Conservation (phyloP, 1,139 yeast species). For the Magnusiomyces tetraspermus region DNA sequence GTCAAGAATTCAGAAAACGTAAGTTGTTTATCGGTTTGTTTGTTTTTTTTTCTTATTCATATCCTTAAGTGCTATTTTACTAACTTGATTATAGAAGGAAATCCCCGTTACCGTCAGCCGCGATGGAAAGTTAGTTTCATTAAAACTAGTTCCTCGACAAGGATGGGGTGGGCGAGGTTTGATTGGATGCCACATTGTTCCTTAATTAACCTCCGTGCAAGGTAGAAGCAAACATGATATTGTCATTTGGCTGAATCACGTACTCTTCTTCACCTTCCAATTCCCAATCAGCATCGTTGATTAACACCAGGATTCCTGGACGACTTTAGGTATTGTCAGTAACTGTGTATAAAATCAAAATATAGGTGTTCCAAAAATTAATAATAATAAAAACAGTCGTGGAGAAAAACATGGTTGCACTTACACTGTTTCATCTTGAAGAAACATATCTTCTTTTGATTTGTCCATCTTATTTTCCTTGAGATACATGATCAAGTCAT, state of each 20-base stretch:
- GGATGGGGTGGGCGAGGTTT: conserved; percentile 66
- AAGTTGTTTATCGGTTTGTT: too few relatives aligned
- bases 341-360: too few relatives aligned
- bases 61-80: background rate
- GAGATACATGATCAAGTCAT: conserved; percentile 49
- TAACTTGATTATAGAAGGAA: conserved; percentile 19
- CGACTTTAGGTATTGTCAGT: conserved; percentile 39
- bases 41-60: too few relatives aligned
- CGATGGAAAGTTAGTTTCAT: conserved; percentile 20
- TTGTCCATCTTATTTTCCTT: conserved; percentile 43
- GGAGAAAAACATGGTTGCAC: conserved; percentile 12
- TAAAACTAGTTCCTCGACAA: conserved; percentile 43
- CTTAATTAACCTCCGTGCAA: conserved; percentile 81
- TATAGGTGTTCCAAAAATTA: background rate
- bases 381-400: too few relatives aligned
- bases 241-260: conserved; percentile 63
- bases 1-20: conserved; percentile 19
- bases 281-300: conserved; percentile 97
- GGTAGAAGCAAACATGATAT: conserved; percentile 81
- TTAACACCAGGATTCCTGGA: conserved; percentile 84
- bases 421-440: conserved; percentile 57
- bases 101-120: conserved; percentile 37
- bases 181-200: conserved; percentile 59
- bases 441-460: conserved; percentile 59
- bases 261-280: conserved; percentile 82